These are phyloP conservation scores for Suhomyces pyralidae DNA, from an alignment of 805 yeast species.

Conservation along the genomic window DNA sequence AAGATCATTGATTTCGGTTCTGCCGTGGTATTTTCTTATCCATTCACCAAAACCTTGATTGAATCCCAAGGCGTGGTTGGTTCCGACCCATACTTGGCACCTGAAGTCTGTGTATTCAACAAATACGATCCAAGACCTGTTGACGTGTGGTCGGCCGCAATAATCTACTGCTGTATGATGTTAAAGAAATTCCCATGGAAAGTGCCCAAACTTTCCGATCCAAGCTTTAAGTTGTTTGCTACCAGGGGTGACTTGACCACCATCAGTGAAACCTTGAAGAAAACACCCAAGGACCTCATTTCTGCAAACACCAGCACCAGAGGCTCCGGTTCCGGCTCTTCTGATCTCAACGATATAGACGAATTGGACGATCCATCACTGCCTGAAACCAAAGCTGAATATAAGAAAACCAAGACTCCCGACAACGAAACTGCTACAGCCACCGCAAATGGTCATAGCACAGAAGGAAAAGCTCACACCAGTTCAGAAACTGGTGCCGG, in stretches of 20 bases:
- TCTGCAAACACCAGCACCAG: constrained; percentile 11
- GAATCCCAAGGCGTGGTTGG: constrained; percentile 86
- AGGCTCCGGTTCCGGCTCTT: constrained; percentile 5
- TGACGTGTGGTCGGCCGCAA: constrained; percentile 91
- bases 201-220: constrained; percentile 78
- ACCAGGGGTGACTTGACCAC: constrained; percentile 64
- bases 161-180: constrained; percentile 89
- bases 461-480: constrained; percentile 50
- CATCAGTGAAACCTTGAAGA: constrained; percentile 57
- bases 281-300: constrained; percentile 40
- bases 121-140: constrained; percentile 91
- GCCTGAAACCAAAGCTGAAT: background rate
- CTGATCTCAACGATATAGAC: constrained; percentile 10
- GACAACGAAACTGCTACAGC: background rate
- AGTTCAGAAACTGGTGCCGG: constrained; percentile 69
- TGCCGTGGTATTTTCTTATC: constrained; percentile 87
- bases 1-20: constrained; percentile 92
- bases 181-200: constrained; percentile 93
- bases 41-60: constrained; percentile 67
- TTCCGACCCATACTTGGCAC: constrained; percentile 86
- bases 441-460: constrained; percentile 2
- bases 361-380: constrained; percentile 13
- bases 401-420: background rate
- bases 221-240: constrained; percentile 79
- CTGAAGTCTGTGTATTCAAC: constrained; percentile 81